These are phyloP conservation scores for Rhizopogon sp. DNA, from an alignment of 768 basidiomycete genomes.

Conservation along the genomic window DNA sequence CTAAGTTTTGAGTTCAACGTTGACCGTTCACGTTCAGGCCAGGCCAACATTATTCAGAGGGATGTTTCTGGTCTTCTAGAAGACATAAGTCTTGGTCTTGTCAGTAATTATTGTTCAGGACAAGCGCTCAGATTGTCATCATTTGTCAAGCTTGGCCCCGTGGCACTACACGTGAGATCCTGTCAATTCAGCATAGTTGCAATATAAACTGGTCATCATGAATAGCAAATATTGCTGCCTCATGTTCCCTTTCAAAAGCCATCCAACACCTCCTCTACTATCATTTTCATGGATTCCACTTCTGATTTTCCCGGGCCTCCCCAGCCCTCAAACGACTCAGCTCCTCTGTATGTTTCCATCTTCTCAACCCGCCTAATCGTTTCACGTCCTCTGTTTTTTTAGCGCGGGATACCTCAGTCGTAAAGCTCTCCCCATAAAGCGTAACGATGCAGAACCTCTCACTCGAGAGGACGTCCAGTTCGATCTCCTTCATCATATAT, in stretches of 20 bases:
- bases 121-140: background rate
- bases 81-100: no score
- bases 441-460: constrained; percentile 77
- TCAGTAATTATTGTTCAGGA: background rate
- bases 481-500: constrained; percentile 78
- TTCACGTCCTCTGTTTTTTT: constrained; percentile 9
- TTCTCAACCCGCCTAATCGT: constrained; percentile 7
- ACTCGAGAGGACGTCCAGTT: constrained; percentile 83
- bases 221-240: constrained; percentile 22
- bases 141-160: background rate
- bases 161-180: constrained; percentile 33
- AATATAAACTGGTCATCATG: constrained; percentile 8
- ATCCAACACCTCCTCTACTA: constrained; percentile 17
- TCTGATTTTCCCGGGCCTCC: constrained; percentile 23
- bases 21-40: background rate
- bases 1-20: no score
- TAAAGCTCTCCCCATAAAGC: constrained; percentile 70
- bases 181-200: constrained; percentile 13
- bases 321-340: constrained; percentile 36
- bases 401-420: constrained; percentile 59
- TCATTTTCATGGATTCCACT: constrained; percentile 42
- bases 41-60: background rate
- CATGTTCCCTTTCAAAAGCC: constrained; percentile 18
- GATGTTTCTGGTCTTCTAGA: background rate
- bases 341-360: constrained; percentile 44